Evolutionary conservation across 1,284 basidiomycete genomes (phyloP).

Genomic region (Leccinum fallax): DNA sequence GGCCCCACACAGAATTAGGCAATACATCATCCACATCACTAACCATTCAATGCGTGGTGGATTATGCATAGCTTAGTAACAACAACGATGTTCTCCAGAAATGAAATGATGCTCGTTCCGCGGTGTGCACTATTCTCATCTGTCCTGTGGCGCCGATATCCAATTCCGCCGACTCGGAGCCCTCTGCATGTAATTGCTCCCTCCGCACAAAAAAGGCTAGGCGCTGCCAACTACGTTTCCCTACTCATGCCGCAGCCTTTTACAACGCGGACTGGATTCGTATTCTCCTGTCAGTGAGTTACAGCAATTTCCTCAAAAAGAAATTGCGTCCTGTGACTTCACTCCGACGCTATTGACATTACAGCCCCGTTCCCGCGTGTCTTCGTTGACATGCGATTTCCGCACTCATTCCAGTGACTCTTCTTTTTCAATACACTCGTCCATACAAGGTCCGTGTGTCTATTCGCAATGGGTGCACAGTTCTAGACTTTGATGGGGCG

Average conservation of each 20-base stretch:
- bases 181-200: not conserved
- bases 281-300: slow-evolving; percentile 21
- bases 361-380: slow-evolving; percentile 30
- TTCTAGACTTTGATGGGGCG: slow-evolving; percentile 3
- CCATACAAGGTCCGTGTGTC: not conserved
- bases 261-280: slow-evolving; percentile 13
- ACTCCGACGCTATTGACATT: slow-evolving; percentile 16
- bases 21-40: slow-evolving; percentile 9
- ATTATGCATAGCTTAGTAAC: slow-evolving; percentile 8
- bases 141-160: not conserved
- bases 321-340: slow-evolving; percentile 15
- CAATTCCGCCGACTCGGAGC: not conserved
- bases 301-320: slow-evolving; percentile 27
- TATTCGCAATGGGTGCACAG: not conserved
- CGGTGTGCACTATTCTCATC: slow-evolving; percentile 9
- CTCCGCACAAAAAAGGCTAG: not conserved
- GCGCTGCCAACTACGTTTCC: not conserved
- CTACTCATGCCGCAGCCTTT: not conserved
- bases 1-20: slow-evolving; percentile 9
- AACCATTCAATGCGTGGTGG: slow-evolving; percentile 3
- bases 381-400: slow-evolving; percentile 20
- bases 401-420: slow-evolving; percentile 11
- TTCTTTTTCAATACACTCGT: slow-evolving; percentile 4
- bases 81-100: slow-evolving; percentile 6
- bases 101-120: slow-evolving; percentile 13